phyloP scores from a whole-genome alignment of 306 rosid genomes.

The Vigna nakashimae region DNA sequence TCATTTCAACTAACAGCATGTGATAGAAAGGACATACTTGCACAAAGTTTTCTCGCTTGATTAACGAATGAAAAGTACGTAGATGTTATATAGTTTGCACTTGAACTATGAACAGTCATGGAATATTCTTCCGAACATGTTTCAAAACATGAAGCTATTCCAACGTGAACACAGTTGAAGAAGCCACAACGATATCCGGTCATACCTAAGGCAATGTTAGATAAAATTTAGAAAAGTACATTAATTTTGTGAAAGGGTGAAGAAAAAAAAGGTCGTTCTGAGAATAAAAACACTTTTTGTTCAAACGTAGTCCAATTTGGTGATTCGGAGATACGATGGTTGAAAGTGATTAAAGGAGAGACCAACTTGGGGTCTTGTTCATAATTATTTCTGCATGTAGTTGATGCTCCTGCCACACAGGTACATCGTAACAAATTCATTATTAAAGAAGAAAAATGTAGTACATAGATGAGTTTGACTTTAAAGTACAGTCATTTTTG shows the following conservation, averaged over 20 bases:
- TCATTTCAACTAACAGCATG: not conserved
- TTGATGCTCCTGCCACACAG: not conserved
- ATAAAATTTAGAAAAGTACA: no score
- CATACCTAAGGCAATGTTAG: not conserved
- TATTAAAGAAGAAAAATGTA: slow-evolving; percentile 1
- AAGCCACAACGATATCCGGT: not conserved
- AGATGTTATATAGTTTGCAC: not conserved
- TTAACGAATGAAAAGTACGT: no score
- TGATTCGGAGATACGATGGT: not conserved
- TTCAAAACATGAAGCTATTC: not conserved
- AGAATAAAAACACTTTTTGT: no score
- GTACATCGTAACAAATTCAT: not conserved
- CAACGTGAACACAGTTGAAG: not conserved
- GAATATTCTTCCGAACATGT: not conserved
- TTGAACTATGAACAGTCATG: not conserved
- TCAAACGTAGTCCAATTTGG: no score
- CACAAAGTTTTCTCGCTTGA: not conserved
- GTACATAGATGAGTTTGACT: slow-evolving; percentile 24
- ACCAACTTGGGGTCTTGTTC: not conserved
- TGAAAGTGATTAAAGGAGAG: slow-evolving; percentile 2
- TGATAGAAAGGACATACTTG: not conserved
- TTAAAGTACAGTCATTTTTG: slow-evolving; percentile 5
- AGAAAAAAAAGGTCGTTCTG: no score
- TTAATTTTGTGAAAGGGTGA: no score
- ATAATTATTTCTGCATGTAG: slow-evolving; percentile 9